Evolutionary conservation across 1,139 yeast species (phyloP), one percentile per base, ranked within the genome.

Genomic region (Sporopachydermia cereana): DNA sequence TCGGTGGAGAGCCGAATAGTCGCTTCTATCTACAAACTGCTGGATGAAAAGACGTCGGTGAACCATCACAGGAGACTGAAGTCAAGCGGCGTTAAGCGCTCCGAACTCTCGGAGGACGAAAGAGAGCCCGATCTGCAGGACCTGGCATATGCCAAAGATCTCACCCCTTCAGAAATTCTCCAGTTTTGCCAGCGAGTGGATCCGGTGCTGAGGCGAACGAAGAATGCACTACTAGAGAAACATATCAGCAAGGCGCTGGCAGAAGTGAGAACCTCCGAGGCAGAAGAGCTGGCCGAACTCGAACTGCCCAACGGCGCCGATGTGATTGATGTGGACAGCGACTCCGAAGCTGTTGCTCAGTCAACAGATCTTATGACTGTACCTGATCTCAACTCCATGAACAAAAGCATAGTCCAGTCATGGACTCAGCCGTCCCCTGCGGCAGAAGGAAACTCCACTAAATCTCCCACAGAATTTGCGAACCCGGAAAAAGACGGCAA

Each of bases 361-460:
- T 24, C 5, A 31, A 25, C 3, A 3, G 39, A 20, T 18, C 39
- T 4, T 17, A 39, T 18, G 17, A 20, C 12, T 7, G 42, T 69
- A 1, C 67, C 66, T 43, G 83, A 79, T 49, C 56, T 68, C 2
- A 88, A 86, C 55, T 68, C 75, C 2, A 72, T 85, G 64, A 89
- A 89, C 59, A 84, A 80, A 56, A 76, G 83, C 23, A 83, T 88
- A 2, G 83, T 82, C 0, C 72, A 77, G 17, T 62, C 79, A 44
- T 88, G 96, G 96, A 71, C 69, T 45, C 55, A 39, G 4, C 50
- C 48, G 18, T 41, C 16, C 34, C 36, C 49, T 3, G 21, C 41
- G 9, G 16, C 42, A 16, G 48, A 47, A 2, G 47, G 50, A 14
- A 53, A 50, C 16, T 44, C 44, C 4, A 47, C 49, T 21, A 53